Percentiles rank a stretch among this genome's conserved stretches.
Evolutionary conservation across 2,329 filamentous ascomycete genomes (phyloP).

Genomic region (Aspergillus japonicus): DNA sequence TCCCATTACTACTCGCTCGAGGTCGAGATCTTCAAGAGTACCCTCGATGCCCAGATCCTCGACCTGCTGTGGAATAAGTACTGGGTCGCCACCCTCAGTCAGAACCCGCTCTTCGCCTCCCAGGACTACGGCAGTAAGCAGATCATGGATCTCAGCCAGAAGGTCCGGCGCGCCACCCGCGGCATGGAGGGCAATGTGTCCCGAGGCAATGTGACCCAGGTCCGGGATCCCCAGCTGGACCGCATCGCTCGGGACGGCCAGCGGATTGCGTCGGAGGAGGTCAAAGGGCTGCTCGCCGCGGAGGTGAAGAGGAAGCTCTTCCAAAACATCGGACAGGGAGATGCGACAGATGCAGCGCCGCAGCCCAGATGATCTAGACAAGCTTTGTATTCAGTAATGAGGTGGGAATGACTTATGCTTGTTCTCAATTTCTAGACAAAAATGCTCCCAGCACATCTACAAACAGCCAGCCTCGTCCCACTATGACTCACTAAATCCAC

Average conservation of each 20-base stretch:
- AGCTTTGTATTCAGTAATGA: not conserved
- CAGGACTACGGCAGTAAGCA: slow-evolving; percentile 91
- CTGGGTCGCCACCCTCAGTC: slow-evolving; percentile 87
- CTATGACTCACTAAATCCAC: not conserved
- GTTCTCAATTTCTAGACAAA: not conserved
- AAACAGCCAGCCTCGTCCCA: not conserved
- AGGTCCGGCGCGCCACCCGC: slow-evolving; percentile 67
- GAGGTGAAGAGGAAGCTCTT: slow-evolving; percentile 55
- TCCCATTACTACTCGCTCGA: slow-evolving; percentile 88
- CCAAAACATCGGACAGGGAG: slow-evolving; percentile 38
- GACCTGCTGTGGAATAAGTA: slow-evolving; percentile 98
- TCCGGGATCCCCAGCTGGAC: slow-evolving; percentile 49
- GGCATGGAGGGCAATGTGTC: slow-evolving; percentile 35
- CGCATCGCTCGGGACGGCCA: slow-evolving; percentile 58
- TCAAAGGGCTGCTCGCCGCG: slow-evolving; percentile 46
- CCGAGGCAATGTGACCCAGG: slow-evolving; percentile 27
- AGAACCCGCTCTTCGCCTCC: slow-evolving; percentile 86
- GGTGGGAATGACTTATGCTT: slow-evolving; percentile 1
- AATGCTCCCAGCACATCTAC: not conserved
- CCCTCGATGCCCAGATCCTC: slow-evolving; percentile 80
- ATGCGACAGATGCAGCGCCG: slow-evolving; percentile 16
- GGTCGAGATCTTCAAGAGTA: slow-evolving; percentile 91
- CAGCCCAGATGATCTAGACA: not conserved
- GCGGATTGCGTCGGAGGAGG: slow-evolving; percentile 57
- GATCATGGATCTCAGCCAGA: slow-evolving; percentile 81